Evolutionary conservation across 331 rosid genomes (phyloP), one percentile per base, ranked within the genome.

Genomic region (Pyrus hybrid): DNA sequence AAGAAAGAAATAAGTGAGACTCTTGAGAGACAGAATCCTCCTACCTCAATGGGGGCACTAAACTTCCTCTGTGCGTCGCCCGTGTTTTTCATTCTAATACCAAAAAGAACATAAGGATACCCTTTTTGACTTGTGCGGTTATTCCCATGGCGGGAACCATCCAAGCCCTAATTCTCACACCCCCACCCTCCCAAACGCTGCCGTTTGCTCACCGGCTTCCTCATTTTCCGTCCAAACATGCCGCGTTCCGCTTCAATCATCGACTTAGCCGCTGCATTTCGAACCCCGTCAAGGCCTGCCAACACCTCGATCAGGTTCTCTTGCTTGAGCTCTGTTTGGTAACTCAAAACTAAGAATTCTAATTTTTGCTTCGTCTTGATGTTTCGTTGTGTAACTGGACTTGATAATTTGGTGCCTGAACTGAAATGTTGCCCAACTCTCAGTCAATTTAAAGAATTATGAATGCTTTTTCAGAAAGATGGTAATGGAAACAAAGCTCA

Each of bases 101-200:
- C 5, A 57, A 10, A 57, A 20, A 4, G 25, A n/a, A 8, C 22
- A 8, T 1, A 4, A 10, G 0, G 2, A 23, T 5, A 13, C 20
- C 5, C 20, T 1, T 61, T 61, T 61, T 25, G 32, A 61, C n/a
- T 61, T 6, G 2, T 61, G 66, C 32, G 1, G 41, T 37, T 18
- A 20, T 68, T 63, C 53, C 80, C 20, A 88, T 90, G 94, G 87
- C 88, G 87, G 92, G 85, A 80, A 79, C 86, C 58, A 71, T 85
- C 65, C 82, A 84, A 49, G 51, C 87, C 73, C 88, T 86, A 67
- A 29, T 74, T 70, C 71, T 86, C 78, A 77, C 88, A 8, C 54
- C 77, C 60, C 79, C 83, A 47, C 81, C 91, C 25, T n/a, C 80
- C 76, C 71, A 78, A 51, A 22, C 80, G 41, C 58, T 53, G 51